Base-by-base conservation (phyloP, 2,329 filamentous ascomycete genomes). In the Pochonia chlamydosporia region DNA sequence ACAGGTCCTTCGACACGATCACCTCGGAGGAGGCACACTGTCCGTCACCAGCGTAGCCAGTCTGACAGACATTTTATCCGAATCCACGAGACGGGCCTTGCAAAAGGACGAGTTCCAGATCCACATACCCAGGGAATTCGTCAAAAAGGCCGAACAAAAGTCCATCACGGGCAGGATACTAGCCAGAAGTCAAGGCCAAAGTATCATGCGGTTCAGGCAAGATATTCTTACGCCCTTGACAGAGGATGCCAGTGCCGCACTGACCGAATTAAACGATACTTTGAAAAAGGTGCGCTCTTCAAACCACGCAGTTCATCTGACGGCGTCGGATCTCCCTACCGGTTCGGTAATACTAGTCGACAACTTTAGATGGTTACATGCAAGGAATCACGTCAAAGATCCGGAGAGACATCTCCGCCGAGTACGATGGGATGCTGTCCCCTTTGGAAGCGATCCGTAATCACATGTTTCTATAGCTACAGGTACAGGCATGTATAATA, bases 1-100 rank as follows among this genome's bases (percentile, higher is more conserved):
- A 0, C 69, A 72, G 14, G 66, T 71, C 0, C 59, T 72, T 0
- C 66, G 62, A n/a, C 60, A 63, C 18, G 69, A 72, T 49, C 58
- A 60, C 1, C 60, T 44, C n/a, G 67, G 69, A 3, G 68, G 69
- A 1, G 69, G 69, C 1, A 69, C 66, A 0, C 54, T 71, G 1
- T 71, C 68, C 1, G 56, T 64, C 14, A 56, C 70, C 58, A 66
- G 62, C 18, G 61, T 65, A 7, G 54, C 59, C 11, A 52, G 49
- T 5, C 55, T 68, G 14, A 44, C 54, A 28, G 18, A 48, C 10
- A 47, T 58, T 1, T 54, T 69, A 1, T 62, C 63, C 0, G 43
- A 53, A 0, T 39, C 46, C 1, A 59, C 62, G 3, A 47, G 48
- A 18, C 42, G 33, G 0, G 42, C 59, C 0, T 50, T 70, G 6